These are phyloP conservation scores for Claviceps arundinis DNA, from an alignment of 2,329 filamentous ascomycete species.

Conservation along the genomic window DNA sequence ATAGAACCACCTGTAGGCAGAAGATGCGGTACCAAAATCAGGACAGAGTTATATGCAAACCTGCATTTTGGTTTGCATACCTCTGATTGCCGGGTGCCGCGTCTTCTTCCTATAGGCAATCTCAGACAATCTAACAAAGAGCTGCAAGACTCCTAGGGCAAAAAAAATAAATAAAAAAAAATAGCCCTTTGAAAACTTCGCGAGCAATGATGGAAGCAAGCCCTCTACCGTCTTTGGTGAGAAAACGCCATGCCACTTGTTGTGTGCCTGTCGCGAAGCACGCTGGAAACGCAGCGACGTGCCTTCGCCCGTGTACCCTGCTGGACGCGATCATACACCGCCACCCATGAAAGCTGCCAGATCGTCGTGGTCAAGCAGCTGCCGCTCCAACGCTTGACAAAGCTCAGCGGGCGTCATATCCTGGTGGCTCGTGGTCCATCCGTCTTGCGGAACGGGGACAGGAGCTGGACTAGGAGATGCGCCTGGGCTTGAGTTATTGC, in stretches of 20 bases:
- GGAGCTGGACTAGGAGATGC: slow-evolving; percentile 18
- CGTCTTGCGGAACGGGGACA: slow-evolving; percentile 17
- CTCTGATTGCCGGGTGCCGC: slow-evolving; percentile 1
- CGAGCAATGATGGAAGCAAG: too few species aligned
- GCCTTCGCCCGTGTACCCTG: background rate
- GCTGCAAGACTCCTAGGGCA: background rate
- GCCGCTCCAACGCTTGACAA: slow-evolving; percentile 45
- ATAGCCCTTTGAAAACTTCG: background rate
- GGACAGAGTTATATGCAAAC: too few species aligned
- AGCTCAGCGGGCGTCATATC: slow-evolving; percentile 48
- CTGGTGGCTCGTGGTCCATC: slow-evolving; percentile 21
- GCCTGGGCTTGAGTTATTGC: slow-evolving; percentile 25
- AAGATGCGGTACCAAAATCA: too few species aligned
- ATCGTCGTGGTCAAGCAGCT: slow-evolving; percentile 46
- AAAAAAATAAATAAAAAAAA: background rate
- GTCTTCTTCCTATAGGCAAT: slow-evolving; percentile 1
- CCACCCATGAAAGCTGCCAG: slow-evolving; percentile 51
- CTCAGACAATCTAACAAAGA: slow-evolving; percentile 2
- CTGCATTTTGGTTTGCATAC: background rate
- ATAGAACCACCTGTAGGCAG: too few species aligned
- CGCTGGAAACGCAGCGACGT: background rate
- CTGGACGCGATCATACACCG: slow-evolving; percentile 31
- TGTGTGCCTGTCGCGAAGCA: background rate
- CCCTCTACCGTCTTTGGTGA: too few species aligned
- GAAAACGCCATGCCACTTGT: too few species aligned